Base-by-base conservation (phyloP, 2,329 filamentous ascomycete species). In the Elsinoe fawcettii region DNA sequence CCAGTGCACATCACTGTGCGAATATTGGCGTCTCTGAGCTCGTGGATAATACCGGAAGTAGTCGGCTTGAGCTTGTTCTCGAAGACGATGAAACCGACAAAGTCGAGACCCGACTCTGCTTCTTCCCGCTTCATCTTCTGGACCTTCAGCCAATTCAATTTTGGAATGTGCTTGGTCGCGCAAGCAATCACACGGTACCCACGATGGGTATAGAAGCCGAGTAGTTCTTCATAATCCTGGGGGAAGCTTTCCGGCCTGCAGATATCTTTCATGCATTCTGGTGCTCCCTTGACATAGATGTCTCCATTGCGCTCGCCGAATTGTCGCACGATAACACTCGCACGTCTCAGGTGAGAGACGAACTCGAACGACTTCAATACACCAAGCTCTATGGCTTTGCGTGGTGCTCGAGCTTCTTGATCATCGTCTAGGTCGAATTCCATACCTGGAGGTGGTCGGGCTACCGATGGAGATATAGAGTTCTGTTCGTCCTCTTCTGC, bases 181-280 rank as follows among this genome's bases (percentile, higher is more conserved):
- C 91, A 96, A 4, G 88, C 95, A 68, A 99, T 99, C 11, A 99
- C 93, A 69, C 93, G 87, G 73, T 91, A 99, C 20, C 95, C 93
- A 67, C 92, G 86, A 66, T 99, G 93, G 0, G 93, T 99, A 71
- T 99, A 99, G 68, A 89, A 85, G 1, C 85, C 85, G 1, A 99
- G 76, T 2, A 95, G 80, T 62, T 96, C 90, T 37, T 97, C 90
- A 65, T 95, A 99, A 68, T 96, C 89, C 27, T 78, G 74, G 0
- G 93, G 93, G 63, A 99, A 89, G 70, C 83, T 92, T 62, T 91
- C 87, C 0, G 87, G 78, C 9, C 81, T 80, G 71, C 93, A 99
- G 39, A 99, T 97, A 20, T 93, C 90, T 62, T 86, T 88, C 86
- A 99, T 95, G 65, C 90, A 92, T 71, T 99, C 93, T 1, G 93